phyloP scores from a whole-genome alignment of 371 early-diverging fungal genomes.

The Mucor lusitanicus region DNA sequence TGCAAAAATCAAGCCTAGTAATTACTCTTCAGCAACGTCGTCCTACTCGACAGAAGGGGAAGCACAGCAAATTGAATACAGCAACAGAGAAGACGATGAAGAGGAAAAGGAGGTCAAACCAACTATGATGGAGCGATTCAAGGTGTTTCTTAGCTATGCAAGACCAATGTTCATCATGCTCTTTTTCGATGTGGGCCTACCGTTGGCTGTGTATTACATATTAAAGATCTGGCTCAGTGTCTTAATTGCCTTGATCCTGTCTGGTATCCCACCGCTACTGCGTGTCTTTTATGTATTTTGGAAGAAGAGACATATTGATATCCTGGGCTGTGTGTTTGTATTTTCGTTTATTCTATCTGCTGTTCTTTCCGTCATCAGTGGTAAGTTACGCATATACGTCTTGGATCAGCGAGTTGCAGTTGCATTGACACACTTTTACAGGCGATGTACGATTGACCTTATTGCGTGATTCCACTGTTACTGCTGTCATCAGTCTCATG shows the following conservation, averaged over 20 bases:
- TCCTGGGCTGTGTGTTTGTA: slow-evolving; percentile 43
- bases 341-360: slow-evolving; percentile 46
- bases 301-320: slow-evolving; percentile 33
- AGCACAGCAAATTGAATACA: not conserved
- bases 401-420: not conserved
- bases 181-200: slow-evolving; percentile 36
- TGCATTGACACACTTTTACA: not conserved
- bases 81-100: not conserved
- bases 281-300: slow-evolving; percentile 27
- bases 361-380: slow-evolving; percentile 38
- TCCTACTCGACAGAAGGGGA: not conserved
- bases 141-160: not conserved
- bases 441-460: slow-evolving; percentile 45
- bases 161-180: slow-evolving; percentile 16
- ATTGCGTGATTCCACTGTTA: slow-evolving; percentile 48
- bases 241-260: slow-evolving; percentile 47
- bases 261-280: slow-evolving; percentile 51
- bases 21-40: not conserved
- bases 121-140: slow-evolving; percentile 12
- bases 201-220: slow-evolving; percentile 42
- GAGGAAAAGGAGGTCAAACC: not conserved
- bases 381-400: slow-evolving; percentile 4
- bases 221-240: slow-evolving; percentile 27
- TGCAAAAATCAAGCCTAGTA: not conserved
- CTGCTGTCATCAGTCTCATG: slow-evolving; percentile 39